Conservation (phyloP, 2,329 filamentous ascomycete species). For the Talaromyces rugulosus region DNA sequence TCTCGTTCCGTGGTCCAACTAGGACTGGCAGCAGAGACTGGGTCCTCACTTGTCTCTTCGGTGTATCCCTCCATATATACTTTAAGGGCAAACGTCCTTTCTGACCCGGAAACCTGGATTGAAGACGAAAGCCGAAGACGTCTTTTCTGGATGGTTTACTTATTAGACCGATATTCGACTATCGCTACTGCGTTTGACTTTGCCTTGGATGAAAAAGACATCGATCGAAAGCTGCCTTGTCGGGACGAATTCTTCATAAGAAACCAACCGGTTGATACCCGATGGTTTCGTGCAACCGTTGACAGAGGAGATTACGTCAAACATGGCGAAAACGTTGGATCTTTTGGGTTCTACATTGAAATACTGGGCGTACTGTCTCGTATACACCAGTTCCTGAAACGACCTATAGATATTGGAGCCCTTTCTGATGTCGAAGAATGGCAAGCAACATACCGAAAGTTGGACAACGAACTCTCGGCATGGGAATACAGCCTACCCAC, state of each 20-base stretch:
- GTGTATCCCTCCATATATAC: slow-evolving; percentile 85
- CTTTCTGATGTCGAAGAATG: slow-evolving; percentile 81
- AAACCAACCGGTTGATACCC: slow-evolving; percentile 78
- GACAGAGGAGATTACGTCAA: slow-evolving; percentile 60
- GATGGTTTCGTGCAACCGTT: slow-evolving; percentile 64
- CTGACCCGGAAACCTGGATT: slow-evolving; percentile 78
- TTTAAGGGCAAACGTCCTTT: slow-evolving; percentile 75
- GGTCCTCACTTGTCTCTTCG: slow-evolving; percentile 72
- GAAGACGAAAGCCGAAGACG: slow-evolving; percentile 82
- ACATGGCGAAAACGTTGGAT: slow-evolving; percentile 74
- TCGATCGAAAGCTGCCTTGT: slow-evolving; percentile 81
- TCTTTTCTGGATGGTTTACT: slow-evolving; percentile 91
- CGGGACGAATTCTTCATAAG: slow-evolving; percentile 81
- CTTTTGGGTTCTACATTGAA: slow-evolving; percentile 87
- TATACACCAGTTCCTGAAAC: slow-evolving; percentile 84
- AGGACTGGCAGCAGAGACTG: slow-evolving; percentile 77
- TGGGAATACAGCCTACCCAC: slow-evolving; percentile 82
- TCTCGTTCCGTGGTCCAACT: slow-evolving; percentile 85
- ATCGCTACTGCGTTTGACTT: slow-evolving; percentile 91
- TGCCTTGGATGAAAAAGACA: slow-evolving; percentile 81
- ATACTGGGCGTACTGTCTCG: slow-evolving; percentile 81
- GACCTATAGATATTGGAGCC: slow-evolving; percentile 82
- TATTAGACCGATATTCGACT: slow-evolving; percentile 85
- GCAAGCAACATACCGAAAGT: slow-evolving; percentile 80
- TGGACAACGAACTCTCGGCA: slow-evolving; percentile 71